Evolutionary conservation across 345 rosid species (phyloP).

Genomic region (Moringa oleifera): DNA sequence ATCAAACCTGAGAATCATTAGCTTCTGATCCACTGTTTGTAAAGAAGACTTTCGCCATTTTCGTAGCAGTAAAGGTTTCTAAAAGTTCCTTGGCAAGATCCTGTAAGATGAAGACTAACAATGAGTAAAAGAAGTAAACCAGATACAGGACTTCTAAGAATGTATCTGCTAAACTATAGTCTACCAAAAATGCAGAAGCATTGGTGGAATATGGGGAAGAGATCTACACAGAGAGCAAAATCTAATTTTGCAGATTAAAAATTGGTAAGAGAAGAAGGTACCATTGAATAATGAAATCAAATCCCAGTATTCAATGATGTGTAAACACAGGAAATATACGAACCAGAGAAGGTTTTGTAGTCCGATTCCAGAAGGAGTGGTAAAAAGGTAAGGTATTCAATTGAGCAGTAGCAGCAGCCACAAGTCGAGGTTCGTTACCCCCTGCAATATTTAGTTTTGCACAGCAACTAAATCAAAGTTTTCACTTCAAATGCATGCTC

Average conservation of each 20-base stretch:
- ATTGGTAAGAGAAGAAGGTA: not conserved
- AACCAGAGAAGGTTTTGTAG: conserved; percentile 96
- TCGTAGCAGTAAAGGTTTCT: conserved; percentile 70
- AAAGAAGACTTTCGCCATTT: conserved; percentile 89
- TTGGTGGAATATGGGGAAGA: not conserved
- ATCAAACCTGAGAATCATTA: conserved; percentile 83
- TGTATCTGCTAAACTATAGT: not conserved
- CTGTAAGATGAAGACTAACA: conserved; percentile 32
- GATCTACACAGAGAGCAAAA: too few relatives aligned
- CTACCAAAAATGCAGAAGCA: not conserved
- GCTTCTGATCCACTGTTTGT: conserved; percentile 98
- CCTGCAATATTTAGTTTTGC: conserved; percentile 41
- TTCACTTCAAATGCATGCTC: not conserved
- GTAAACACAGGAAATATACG: conserved; percentile 1
- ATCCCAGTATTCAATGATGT: not conserved
- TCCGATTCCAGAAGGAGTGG: conserved; percentile 97
- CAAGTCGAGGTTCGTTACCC: conserved; percentile 85
- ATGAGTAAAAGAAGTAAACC: not conserved
- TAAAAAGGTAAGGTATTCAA: conserved; percentile 82
- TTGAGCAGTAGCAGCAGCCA: conserved; percentile 75
- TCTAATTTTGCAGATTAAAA: too few relatives aligned
- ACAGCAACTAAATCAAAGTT: conserved; percentile 4
- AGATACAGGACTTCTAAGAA: not conserved
- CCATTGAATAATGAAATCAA: not conserved
- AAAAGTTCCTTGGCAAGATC: conserved; percentile 92